phyloP scores from a whole-genome alignment of 176 grass and related monocot species.

The Miscanthus lutarioriparius region DNA sequence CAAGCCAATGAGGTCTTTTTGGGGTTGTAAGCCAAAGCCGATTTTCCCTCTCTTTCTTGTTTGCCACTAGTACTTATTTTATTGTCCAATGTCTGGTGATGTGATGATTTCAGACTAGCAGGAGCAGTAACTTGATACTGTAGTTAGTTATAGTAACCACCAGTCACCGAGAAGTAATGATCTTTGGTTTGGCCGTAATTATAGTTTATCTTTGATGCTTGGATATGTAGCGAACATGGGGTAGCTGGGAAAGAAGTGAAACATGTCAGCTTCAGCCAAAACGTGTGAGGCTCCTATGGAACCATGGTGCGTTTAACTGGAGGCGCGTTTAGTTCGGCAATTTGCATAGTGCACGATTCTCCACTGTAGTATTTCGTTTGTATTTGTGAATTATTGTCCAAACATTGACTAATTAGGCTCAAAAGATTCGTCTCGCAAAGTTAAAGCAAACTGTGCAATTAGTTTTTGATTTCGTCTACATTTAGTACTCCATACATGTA shows the following conservation, averaged over 20 bases:
- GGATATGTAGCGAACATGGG: neutral
- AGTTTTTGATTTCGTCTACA: no score
- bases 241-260: neutral
- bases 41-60: neutral
- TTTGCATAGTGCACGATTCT: no score
- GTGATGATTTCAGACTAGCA: neutral
- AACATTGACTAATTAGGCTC: no score
- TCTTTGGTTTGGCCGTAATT: neutral
- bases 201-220: neutral
- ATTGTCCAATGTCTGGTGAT: slow-evolving; percentile 9
- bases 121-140: neutral
- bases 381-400: no score
- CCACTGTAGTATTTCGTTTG: no score
- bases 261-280: neutral
- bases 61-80: slow-evolving; percentile 22
- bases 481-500: no score
- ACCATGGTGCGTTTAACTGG: neutral
- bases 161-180: neutral
- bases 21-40: slow-evolving; percentile 21
- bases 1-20: slow-evolving; percentile 34
- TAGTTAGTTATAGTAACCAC: neutral
- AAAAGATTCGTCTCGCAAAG: no score
- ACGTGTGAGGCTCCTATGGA: neutral
- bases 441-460: no score
- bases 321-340: no score